These are phyloP conservation scores for Sophora flavescens DNA, from an alignment of 306 rosid genomes.

Conservation along the genomic window DNA sequence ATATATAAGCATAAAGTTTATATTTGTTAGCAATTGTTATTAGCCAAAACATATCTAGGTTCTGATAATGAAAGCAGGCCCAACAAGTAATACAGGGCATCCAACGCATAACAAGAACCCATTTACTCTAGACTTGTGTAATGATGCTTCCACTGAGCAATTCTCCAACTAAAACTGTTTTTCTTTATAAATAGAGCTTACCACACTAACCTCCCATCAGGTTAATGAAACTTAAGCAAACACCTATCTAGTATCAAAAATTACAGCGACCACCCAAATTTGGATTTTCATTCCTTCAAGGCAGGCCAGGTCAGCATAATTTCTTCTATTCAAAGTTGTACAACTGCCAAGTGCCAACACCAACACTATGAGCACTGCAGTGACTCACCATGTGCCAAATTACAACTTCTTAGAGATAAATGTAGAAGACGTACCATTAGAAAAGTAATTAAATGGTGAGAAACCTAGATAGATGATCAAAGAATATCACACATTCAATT, in stretches of 20 bases:
- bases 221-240: constrained; percentile 21
- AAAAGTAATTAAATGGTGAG: constrained; percentile 16
- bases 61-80: constrained; percentile 24
- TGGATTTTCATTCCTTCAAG: constrained; percentile 16
- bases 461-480: constrained; percentile 30
- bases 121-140: background rate
- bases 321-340: constrained; percentile 33
- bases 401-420: constrained; percentile 31
- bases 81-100: constrained; percentile 19
- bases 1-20: constrained; percentile 12
- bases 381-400: constrained; percentile 9
- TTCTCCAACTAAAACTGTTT: constrained; percentile 28
- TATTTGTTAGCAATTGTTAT: constrained; percentile 5
- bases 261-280: constrained; percentile 26
- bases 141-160: constrained; percentile 29
- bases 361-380: background rate
- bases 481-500: constrained; percentile 23
- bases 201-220: constrained; percentile 5
- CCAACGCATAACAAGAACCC: background rate
- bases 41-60: constrained; percentile 25
- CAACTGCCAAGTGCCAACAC: background rate
- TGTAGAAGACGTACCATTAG: constrained; percentile 10
- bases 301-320: constrained; percentile 11
- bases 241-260: constrained; percentile 5
- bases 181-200: constrained; percentile 20